Evolutionary conservation across 495 filamentous ascomycete species (phyloP).

Genomic region (Lophiostoma macrostomum): DNA sequence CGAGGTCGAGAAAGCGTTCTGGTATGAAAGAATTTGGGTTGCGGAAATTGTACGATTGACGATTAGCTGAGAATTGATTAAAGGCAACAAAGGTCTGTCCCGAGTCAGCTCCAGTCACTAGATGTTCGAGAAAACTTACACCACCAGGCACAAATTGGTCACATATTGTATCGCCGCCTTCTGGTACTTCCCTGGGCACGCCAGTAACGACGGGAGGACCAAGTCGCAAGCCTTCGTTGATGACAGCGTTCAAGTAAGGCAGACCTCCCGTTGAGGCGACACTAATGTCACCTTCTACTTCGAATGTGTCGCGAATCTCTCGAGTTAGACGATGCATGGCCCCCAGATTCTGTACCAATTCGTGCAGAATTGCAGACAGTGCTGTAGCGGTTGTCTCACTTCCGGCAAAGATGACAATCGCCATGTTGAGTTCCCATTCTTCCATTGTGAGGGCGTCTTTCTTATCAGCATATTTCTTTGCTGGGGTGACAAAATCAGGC

Average conservation of each 20-base stretch:
- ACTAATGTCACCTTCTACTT: constrained; percentile 14
- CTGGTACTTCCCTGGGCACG: constrained; percentile 10
- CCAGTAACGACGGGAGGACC: constrained; percentile 16
- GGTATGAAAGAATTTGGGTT: constrained; percentile 30
- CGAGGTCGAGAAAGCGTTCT: constrained; percentile 19
- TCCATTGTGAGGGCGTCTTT: neutral
- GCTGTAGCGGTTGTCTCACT: constrained; percentile 23
- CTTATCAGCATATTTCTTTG: constrained; percentile 19
- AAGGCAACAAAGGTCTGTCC: constrained; percentile 14
- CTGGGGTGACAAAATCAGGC: constrained; percentile 19
- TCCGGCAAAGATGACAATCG: constrained; percentile 25
- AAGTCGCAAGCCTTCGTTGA: constrained; percentile 23
- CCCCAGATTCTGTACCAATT: constrained; percentile 16
- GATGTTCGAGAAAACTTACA: constrained; percentile 7
- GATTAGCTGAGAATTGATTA: constrained; percentile 22
- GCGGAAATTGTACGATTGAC: constrained; percentile 19
- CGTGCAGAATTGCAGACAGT: constrained; percentile 11
- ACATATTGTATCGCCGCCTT: constrained; percentile 10
- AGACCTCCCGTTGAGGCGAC: constrained; percentile 7
- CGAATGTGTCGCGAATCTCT: constrained; percentile 19
- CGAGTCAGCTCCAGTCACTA: neutral
- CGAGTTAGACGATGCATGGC: constrained; percentile 3
- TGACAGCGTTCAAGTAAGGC: constrained; percentile 29
- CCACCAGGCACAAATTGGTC: constrained; percentile 11
- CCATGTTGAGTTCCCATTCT: constrained; percentile 25